phyloP scores from a whole-genome alignment of 805 yeast genomes.

The Brettanomyces bruxellensis region DNA sequence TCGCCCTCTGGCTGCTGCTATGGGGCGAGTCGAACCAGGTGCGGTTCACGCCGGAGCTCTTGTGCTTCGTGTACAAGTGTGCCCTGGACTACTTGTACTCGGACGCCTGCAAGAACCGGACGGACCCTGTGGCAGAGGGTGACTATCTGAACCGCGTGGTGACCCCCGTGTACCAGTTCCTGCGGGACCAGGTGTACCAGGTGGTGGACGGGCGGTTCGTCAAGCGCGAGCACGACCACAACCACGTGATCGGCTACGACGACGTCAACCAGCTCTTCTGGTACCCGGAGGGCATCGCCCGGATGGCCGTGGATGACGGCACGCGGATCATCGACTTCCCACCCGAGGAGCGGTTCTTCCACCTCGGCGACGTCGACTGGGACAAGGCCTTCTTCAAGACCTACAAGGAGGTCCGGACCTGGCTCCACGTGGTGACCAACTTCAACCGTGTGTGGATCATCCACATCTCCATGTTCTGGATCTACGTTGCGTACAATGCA shows the following conservation, averaged over 20 bases:
- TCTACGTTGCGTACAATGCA: conserved; percentile 87
- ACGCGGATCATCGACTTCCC: conserved; percentile 86
- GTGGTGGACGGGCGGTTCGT: conserved; percentile 73
- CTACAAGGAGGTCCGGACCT: conserved; percentile 89
- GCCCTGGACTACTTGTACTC: conserved; percentile 85
- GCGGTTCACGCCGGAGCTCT: conserved; percentile 82
- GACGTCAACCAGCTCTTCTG: conserved; percentile 98
- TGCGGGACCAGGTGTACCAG: conserved; percentile 77
- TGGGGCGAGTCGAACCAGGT: conserved; percentile 95
- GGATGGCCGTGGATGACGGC: conserved; percentile 87
- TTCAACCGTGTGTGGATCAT: conserved; percentile 98
- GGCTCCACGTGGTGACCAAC: conserved; percentile 93
- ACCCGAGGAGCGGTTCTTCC: conserved; percentile 77
- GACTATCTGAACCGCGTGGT: conserved; percentile 87
- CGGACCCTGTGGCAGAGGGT: conserved; percentile 78
- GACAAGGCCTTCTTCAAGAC: conserved; percentile 88
- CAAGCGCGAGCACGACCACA: conserved; percentile 80
- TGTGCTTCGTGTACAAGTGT: conserved; percentile 92
- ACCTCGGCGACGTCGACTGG: conserved; percentile 93
- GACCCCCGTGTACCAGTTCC: conserved; percentile 78
- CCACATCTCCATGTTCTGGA: conserved; percentile 87
- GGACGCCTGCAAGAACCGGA: conserved; percentile 84
- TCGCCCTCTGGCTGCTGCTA: conserved; percentile 62
- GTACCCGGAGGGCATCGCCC: conserved; percentile 98
- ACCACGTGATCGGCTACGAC: conserved; percentile 82